These are phyloP conservation scores for Rhodotorula sp. DNA, from an alignment of 1,284 basidiomycete genomes.

Conservation along the genomic window DNA sequence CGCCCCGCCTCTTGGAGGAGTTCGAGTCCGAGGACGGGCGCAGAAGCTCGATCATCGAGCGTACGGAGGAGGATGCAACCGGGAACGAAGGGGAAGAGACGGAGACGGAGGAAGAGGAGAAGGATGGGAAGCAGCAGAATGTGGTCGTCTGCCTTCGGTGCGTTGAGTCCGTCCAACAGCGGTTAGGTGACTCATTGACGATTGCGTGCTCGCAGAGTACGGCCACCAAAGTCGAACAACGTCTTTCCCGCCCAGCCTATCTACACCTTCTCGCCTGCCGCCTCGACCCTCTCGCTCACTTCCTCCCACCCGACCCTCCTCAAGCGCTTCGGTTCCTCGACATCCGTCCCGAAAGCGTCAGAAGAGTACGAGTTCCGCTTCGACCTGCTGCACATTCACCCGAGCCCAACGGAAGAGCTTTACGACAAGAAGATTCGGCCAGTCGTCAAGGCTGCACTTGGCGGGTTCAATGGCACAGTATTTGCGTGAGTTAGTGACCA, in stretches of 20 bases:
- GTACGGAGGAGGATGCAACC: not conserved
- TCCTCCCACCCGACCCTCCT: slow-evolving; percentile 38
- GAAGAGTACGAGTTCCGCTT: slow-evolving; percentile 40
- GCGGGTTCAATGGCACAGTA: slow-evolving; percentile 59
- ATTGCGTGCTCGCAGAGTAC: slow-evolving; percentile 14
- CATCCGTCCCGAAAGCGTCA: slow-evolving; percentile 5
- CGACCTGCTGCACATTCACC: slow-evolving; percentile 48
- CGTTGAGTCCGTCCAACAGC: not conserved
- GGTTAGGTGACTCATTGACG: too few relatives aligned
- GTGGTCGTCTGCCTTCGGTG: slow-evolving; percentile 41
- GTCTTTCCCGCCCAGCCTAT: slow-evolving; percentile 8
- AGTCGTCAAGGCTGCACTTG: slow-evolving; percentile 56
- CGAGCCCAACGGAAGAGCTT: slow-evolving; percentile 50
- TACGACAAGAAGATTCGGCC: slow-evolving; percentile 55
- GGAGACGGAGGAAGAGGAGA: slow-evolving; percentile 27
- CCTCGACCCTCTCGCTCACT: slow-evolving; percentile 27
- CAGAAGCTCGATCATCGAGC: not conserved
- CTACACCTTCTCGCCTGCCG: slow-evolving; percentile 27
- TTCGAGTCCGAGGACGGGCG: not conserved
- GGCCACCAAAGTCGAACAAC: slow-evolving; percentile 12
- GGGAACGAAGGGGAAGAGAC: slow-evolving; percentile 10
- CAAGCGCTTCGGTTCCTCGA: slow-evolving; percentile 36
- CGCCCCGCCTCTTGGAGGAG: not conserved
- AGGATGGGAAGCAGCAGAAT: slow-evolving; percentile 34
- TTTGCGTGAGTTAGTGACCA: slow-evolving; percentile 46